A percentile compares a stretch with the other conserved stretches of the same genome.
Evolutionary conservation across 495 filamentous ascomycete genomes (phyloP).

Genomic region (Aspergillus bridgeri): DNA sequence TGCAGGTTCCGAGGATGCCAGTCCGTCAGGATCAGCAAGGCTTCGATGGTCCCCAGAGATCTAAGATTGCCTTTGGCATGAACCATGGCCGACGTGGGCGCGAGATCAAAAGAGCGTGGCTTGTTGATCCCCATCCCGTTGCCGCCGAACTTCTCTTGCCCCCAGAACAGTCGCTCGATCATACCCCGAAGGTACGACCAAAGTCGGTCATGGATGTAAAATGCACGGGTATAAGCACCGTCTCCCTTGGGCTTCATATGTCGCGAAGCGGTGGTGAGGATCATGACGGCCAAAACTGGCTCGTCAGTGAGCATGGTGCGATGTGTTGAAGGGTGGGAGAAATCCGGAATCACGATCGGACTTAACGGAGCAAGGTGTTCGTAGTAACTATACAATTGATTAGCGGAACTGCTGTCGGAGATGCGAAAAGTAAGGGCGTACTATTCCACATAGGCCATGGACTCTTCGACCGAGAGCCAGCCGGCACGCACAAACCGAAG

Average conservation of each 20-base stretch:
- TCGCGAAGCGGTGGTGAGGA: constrained; percentile 85
- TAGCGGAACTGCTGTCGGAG: neutral
- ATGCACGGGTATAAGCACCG: constrained; percentile 77
- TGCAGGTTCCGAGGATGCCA: constrained; percentile 96
- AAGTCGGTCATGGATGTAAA: constrained; percentile 91
- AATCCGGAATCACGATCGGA: constrained; percentile 83
- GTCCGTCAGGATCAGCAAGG: constrained; percentile 86
- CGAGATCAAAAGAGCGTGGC: constrained; percentile 58
- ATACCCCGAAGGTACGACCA: constrained; percentile 92
- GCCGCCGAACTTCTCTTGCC: constrained; percentile 89
- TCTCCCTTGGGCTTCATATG: constrained; percentile 76
- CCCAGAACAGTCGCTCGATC: constrained; percentile 92
- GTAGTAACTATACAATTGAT: constrained; percentile 64
- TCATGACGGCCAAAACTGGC: constrained; percentile 83
- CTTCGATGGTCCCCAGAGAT: constrained; percentile 90
- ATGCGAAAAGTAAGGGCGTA: constrained; percentile 37
- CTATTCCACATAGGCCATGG: constrained; percentile 90
- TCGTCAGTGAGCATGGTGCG: constrained; percentile 78
- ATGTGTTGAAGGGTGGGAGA: constrained; percentile 69
- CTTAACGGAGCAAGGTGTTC: constrained; percentile 84
- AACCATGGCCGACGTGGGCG: constrained; percentile 51
- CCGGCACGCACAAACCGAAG: constrained; percentile 91
- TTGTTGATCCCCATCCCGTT: constrained; percentile 77
- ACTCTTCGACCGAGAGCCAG: constrained; percentile 93
- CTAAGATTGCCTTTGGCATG: constrained; percentile 69